A percentile compares a stretch with the other conserved stretches of the same genome.
phyloP scores from a whole-genome alignment of 768 basidiomycete species.

The Podaxis rugospora region DNA sequence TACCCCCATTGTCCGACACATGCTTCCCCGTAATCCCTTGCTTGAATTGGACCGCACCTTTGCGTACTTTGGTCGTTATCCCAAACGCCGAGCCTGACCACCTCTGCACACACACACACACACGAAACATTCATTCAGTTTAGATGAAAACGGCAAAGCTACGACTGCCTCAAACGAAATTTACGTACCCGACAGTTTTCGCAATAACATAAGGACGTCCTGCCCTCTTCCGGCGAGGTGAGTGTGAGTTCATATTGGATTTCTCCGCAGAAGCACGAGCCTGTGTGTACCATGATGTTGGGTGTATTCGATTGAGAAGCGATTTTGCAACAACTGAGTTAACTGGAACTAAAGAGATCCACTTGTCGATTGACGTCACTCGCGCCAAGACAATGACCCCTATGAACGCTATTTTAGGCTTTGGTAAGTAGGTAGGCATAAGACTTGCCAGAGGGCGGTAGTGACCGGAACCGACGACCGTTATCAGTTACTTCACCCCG shows the following conservation, averaged over 20 bases:
- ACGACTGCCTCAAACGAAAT: neutral
- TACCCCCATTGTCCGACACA: conserved; percentile 13
- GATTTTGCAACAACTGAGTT: too few relatives aligned
- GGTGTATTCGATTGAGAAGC: neutral
- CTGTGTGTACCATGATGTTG: conserved; percentile 3
- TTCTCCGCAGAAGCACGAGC: conserved; percentile 15
- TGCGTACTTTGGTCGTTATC: conserved; percentile 16
- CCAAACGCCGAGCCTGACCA: conserved; percentile 18
- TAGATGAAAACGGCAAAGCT: neutral
- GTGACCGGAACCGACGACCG: too few relatives aligned
- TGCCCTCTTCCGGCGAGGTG: conserved; percentile 10
- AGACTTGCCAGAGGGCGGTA: neutral
- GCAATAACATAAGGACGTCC: conserved; percentile 17
- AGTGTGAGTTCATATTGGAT: conserved; percentile 13
- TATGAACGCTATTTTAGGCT: neutral
- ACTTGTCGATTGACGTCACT: neutral
- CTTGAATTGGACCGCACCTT: conserved; percentile 9
- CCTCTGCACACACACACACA: conserved; percentile 3
- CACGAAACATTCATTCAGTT: neutral
- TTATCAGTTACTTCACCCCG: too few relatives aligned
- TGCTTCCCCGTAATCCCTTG: conserved; percentile 13
- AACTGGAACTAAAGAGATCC: neutral
- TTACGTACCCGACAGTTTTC: conserved; percentile 15
- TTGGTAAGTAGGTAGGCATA: neutral
- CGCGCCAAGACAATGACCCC: neutral